These are phyloP conservation scores for Yarrowia yakushimensis DNA, from an alignment of 805 yeast species.

Conservation along the genomic window DNA sequence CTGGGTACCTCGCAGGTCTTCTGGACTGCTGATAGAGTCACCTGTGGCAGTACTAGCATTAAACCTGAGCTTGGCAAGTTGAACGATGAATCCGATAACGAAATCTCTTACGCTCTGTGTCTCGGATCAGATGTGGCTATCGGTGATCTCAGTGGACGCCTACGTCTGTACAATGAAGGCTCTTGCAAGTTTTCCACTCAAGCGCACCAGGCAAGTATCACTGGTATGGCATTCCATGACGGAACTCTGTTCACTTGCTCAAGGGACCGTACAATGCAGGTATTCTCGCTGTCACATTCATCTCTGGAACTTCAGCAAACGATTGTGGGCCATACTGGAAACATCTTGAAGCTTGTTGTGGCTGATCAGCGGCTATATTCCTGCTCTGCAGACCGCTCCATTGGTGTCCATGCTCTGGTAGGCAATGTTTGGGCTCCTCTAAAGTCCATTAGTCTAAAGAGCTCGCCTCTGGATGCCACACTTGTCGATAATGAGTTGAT, in stretches of 20 bases:
- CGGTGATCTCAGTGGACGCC: not conserved
- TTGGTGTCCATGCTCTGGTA: conserved; percentile 47
- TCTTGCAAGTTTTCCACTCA: not conserved
- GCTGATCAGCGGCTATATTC: conserved; percentile 43
- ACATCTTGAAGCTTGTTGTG: conserved; percentile 43
- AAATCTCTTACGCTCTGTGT: not conserved
- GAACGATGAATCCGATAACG: conserved; percentile 11
- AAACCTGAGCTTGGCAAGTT: not conserved
- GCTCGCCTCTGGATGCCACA: conserved; percentile 38
- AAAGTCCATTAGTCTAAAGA: conserved; percentile 44
- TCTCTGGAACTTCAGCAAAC: conserved; percentile 59
- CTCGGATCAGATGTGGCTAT: not conserved
- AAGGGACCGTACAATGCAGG: conserved; percentile 61
- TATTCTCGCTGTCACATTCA: conserved; percentile 39
- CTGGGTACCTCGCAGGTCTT: not conserved
- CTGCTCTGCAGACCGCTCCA: conserved; percentile 59
- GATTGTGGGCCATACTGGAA: conserved; percentile 55
- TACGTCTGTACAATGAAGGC: not conserved
- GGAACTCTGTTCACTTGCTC: conserved; percentile 37
- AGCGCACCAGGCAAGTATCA: conserved; percentile 6
- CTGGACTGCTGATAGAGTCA: conserved; percentile 9
- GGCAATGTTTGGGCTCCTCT: conserved; percentile 8
- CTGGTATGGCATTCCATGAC: not conserved
- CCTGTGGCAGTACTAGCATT: not conserved
- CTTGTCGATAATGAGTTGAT: conserved; percentile 42